Evolutionary conservation across 257 asterid genomes (phyloP), one percentile per base, ranked within the genome.

Genomic region (Jasminum sambac): DNA sequence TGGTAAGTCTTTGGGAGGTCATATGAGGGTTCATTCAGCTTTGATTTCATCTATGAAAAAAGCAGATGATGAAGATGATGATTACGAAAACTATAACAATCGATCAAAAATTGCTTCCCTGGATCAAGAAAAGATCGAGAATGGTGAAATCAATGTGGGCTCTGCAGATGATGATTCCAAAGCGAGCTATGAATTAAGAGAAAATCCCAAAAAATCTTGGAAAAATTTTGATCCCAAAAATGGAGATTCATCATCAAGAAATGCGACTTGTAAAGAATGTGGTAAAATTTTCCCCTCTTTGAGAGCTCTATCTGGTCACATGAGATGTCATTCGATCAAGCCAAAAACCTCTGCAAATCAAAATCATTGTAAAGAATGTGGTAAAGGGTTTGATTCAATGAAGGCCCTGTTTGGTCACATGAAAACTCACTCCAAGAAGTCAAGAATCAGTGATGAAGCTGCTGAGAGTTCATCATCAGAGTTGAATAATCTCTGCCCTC

Each of bases 1-100:
- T 71, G 98, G 97, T 62, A 89, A 80, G 81, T 89, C 99, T 37
- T 70, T 95, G 82, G 98, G 99, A 12, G 98, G 99, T 24, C 99
- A 95, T 81, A 88, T 89, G 99, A 82, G 96, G 85, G 52, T 80
- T 65, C 99, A 95, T 77, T 70, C 87, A 21, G 79, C 89, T 19
- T 66, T 66, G 72, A 84, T 88, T 74, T 59, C 92, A 57, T 92
- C 98, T 73, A 83, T 91, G 6, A 91, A 74, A 69, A 84, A 80
- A 36, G 80, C 75, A 1, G 83, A 72, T 6, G 69, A 79, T 57
- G 70, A 44, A 8, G 74, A 72, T 38, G 34, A 34, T 46, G 68
- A 44, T 72, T 38, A 0, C 30, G 67, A 52, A 11, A 58, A 66
- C 66, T 40, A 55, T 24, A 43, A 55, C 25, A 70, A 73, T 72